phyloP scores from a whole-genome alignment of 1,284 basidiomycete species.

The Fomitopsis betulina region DNA sequence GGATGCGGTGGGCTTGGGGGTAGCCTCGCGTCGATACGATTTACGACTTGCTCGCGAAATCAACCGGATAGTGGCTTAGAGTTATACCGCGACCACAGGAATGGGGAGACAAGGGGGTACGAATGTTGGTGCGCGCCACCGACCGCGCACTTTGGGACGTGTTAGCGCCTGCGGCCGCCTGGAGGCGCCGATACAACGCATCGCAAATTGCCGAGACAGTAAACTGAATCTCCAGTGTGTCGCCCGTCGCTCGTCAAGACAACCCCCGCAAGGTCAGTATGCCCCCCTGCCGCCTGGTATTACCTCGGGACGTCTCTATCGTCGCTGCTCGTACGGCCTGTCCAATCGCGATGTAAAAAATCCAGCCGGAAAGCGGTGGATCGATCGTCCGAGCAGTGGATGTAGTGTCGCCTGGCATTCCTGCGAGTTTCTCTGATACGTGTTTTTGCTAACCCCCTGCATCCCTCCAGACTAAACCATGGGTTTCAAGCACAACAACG shows the following conservation, averaged over 20 bases:
- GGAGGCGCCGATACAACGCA: constrained; percentile 3
- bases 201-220: constrained; percentile 13
- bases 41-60: too few relatives aligned
- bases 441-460: constrained; percentile 10
- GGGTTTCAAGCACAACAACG: constrained; percentile 83
- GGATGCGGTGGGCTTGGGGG: too few relatives aligned
- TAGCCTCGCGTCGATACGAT: too few relatives aligned
- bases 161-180: neutral
- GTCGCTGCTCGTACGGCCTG: constrained; percentile 11
- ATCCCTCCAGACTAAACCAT: constrained; percentile 36
- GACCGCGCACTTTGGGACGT: neutral
- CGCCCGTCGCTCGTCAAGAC: constrained; percentile 22
- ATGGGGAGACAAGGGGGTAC: too few relatives aligned
- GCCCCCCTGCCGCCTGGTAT: constrained; percentile 15
- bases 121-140: too few relatives aligned
- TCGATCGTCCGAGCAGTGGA: constrained; percentile 22
- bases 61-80: too few relatives aligned
- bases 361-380: constrained; percentile 28
- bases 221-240: constrained; percentile 7
- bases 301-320: constrained; percentile 16
- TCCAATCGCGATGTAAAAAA: constrained; percentile 15
- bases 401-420: constrained; percentile 21
- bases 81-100: too few relatives aligned
- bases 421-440: constrained; percentile 5
- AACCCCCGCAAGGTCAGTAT: constrained; percentile 35